Conservation (phyloP, 1,139 yeast genomes). For the Schizosaccharomyces versatilis region DNA sequence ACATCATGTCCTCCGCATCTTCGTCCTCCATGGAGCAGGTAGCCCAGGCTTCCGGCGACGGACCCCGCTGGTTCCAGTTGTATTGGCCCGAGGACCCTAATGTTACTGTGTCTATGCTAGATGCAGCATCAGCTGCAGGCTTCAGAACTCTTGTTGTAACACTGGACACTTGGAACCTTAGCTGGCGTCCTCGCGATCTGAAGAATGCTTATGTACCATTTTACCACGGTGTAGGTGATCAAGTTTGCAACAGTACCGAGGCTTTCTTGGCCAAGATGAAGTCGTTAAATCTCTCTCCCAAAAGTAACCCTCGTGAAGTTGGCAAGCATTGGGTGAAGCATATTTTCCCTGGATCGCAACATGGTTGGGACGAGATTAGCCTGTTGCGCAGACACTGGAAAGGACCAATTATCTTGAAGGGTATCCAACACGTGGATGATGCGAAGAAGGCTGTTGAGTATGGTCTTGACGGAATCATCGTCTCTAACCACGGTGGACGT, state of each 20-base stretch:
- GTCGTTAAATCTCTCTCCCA: neutral
- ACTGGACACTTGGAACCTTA: conserved; percentile 16
- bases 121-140: conserved; percentile 15
- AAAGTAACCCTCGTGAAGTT: neutral
- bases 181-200: conserved; percentile 17
- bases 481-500: conserved; percentile 67
- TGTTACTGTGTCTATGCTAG: conserved; percentile 15
- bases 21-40: conserved; percentile 15
- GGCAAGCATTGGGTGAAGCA: conserved; percentile 9
- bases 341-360: conserved; percentile 8
- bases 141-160: conserved; percentile 16
- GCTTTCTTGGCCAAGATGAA: neutral
- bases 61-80: conserved; percentile 16
- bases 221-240: conserved; percentile 16
- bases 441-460: conserved; percentile 38
- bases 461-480: conserved; percentile 44
- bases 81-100: conserved; percentile 17
- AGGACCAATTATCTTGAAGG: conserved; percentile 42
- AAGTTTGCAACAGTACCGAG: conserved; percentile 10
- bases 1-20: conserved; percentile 16
- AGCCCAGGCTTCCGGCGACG: conserved; percentile 14
- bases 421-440: conserved; percentile 48
- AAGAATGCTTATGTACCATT: conserved; percentile 16
- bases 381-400: conserved; percentile 12
- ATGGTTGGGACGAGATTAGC: conserved; percentile 12